These are phyloP conservation scores for Phytophthora rubi DNA, from an alignment of 352 stramenopile genomes.

Conservation along the genomic window DNA sequence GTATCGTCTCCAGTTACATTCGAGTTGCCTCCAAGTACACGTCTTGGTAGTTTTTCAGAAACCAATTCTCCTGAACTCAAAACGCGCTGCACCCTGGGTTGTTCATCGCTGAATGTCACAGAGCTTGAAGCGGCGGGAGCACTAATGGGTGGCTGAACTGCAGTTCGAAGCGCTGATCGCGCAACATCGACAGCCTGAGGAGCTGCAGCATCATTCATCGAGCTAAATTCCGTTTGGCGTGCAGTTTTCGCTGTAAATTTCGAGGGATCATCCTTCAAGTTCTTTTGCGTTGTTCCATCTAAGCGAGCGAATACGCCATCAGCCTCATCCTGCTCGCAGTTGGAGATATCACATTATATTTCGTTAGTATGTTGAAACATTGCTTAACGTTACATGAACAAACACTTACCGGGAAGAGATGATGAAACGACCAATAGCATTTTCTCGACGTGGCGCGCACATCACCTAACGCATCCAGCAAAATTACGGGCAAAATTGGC, in stretches of 20 bases:
- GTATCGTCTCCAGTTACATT: slow-evolving; percentile 19
- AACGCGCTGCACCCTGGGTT: neutral
- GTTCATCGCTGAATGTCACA: slow-evolving; percentile 23
- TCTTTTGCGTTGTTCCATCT: slow-evolving; percentile 73
- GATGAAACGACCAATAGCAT: slow-evolving; percentile 81
- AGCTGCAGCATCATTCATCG: slow-evolving; percentile 6
- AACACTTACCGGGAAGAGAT: slow-evolving; percentile 61
- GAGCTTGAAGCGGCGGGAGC: slow-evolving; percentile 17
- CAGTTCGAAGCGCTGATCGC: slow-evolving; percentile 17
- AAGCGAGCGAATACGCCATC: slow-evolving; percentile 60
- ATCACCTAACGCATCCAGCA: slow-evolving; percentile 75
- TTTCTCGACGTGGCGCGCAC: slow-evolving; percentile 81
- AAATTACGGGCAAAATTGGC: slow-evolving; percentile 57
- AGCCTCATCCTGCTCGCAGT: slow-evolving; percentile 47
- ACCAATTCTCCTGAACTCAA: slow-evolving; percentile 21
- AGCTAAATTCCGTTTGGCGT: slow-evolving; percentile 20
- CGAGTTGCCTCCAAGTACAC: slow-evolving; percentile 29
- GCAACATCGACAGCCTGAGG: slow-evolving; percentile 14
- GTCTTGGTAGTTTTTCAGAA: slow-evolving; percentile 30
- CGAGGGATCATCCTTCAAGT: slow-evolving; percentile 53
- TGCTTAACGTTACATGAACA: neutral
- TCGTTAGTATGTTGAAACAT: neutral
- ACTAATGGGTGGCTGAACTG: slow-evolving; percentile 18
- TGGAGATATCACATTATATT: slow-evolving; percentile 6
- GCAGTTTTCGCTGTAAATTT: slow-evolving; percentile 32